A percentile compares a stretch with the other conserved stretches of the same genome.
Evolutionary conservation across 768 basidiomycete genomes (phyloP).

Genomic region (Cantharellus anzutake): DNA sequence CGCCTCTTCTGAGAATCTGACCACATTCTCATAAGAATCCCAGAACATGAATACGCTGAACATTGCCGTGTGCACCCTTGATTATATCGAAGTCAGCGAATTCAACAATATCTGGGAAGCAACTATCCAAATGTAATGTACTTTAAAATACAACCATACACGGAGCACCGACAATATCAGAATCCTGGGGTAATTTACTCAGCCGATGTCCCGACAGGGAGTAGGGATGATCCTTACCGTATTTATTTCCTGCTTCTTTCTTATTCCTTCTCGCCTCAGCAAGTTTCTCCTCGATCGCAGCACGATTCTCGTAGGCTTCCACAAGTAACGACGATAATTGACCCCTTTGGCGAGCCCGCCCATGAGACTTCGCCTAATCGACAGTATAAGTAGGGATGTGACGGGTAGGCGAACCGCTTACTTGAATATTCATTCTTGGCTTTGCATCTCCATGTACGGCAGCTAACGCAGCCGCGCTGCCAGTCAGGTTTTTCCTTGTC

Average conservation of each 20-base stretch:
- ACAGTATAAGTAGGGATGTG: not conserved
- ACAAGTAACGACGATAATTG: slow-evolving; percentile 64
- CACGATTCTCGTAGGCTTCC: slow-evolving; percentile 71
- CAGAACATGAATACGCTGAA: too few species aligned
- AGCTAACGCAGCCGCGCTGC: slow-evolving; percentile 3
- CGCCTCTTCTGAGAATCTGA: too few species aligned
- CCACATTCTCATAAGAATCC: too few species aligned
- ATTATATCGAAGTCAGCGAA: too few species aligned
- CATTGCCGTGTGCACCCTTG: too few species aligned
- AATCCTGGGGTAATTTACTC: too few species aligned
- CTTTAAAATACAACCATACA: too few species aligned
- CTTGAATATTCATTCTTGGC: slow-evolving; percentile 73
- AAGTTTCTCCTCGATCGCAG: slow-evolving; percentile 64
- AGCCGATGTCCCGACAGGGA: too few species aligned
- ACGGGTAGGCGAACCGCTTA: slow-evolving; percentile 18
- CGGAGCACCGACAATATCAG: too few species aligned
- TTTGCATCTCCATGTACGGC: slow-evolving; percentile 30
- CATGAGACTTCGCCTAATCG: slow-evolving; percentile 40
- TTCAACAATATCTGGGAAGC: too few species aligned
- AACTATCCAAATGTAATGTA: too few species aligned
- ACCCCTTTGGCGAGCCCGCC: slow-evolving; percentile 51
- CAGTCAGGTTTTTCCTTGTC: slow-evolving; percentile 54
- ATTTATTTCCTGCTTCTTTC: slow-evolving; percentile 84
- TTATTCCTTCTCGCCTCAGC: slow-evolving; percentile 67
- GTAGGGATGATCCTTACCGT: slow-evolving; percentile 34